Evolutionary conservation across 1,139 yeast genomes (phyloP), one percentile per base, ranked within the genome.

Genomic region (Starmera stellimalicola): DNA sequence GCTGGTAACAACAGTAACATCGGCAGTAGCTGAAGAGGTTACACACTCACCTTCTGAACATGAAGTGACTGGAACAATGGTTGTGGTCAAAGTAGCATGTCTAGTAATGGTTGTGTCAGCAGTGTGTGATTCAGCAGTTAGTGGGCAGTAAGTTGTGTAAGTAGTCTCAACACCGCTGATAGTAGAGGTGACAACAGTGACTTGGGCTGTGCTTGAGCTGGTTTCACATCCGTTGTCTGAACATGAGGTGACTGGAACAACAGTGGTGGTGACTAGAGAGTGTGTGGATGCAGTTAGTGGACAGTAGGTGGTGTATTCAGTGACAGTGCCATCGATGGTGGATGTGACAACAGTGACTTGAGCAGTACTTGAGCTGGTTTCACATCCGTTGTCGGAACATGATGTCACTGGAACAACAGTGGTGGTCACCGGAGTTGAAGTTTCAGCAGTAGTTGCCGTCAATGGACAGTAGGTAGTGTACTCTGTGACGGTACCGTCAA

Each of bases 81-180:
- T 25, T 25, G 27, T n/a, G n/a, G n/a, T n/a, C n/a, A n/a, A n/a
- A n/a, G n/a, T n/a, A n/a, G n/a, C n/a, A n/a, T n/a, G n/a, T n/a
- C n/a, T n/a, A n/a, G n/a, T n/a, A n/a, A n/a, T n/a, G n/a, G n/a
- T n/a, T n/a, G n/a, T n/a, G n/a, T n/a, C n/a, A n/a, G n/a, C n/a
- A n/a, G n/a, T n/a, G n/a, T n/a, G n/a, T n/a, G n/a, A n/a, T n/a
- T n/a, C n/a, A 7, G 48, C 34, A 15, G 57, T 44, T 31, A 53
- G 33, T 31, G 62, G 61, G 35, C 62, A 58, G 54, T 56, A 58
- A 7, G 64, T 57, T 15, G 62, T 57, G 35, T 47, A 56, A 11
- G 41, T 46, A 5, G 61, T 57, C 16, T 45, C 47, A 16, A 52
- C 42, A 16, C 54, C 54, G 24, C 43, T 33, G 6, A 37, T 28